These are phyloP conservation scores for Haplosporangium gracile DNA, from an alignment of 192 early-diverging fungal genomes.

Conservation along the genomic window DNA sequence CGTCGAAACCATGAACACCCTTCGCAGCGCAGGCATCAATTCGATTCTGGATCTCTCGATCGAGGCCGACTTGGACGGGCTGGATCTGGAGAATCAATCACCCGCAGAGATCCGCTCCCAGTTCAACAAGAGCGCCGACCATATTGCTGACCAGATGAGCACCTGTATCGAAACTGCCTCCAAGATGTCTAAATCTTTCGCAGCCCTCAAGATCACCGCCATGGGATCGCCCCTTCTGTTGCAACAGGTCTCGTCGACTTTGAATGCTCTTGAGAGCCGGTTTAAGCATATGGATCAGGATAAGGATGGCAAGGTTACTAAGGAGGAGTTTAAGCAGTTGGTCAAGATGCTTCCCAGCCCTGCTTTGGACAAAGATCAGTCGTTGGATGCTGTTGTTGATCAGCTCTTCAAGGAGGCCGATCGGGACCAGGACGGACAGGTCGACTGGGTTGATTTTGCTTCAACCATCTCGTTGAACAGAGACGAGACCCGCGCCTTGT, in stretches of 20 bases:
- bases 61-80: slow-evolving; percentile 83
- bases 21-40: slow-evolving; percentile 77
- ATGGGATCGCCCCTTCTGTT: slow-evolving; percentile 82
- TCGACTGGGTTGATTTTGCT: slow-evolving; percentile 77
- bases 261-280: slow-evolving; percentile 59
- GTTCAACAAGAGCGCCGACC: slow-evolving; percentile 75
- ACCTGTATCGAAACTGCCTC: slow-evolving; percentile 81
- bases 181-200: slow-evolving; percentile 77
- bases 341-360: slow-evolving; percentile 46
- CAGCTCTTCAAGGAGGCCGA: slow-evolving; percentile 63
- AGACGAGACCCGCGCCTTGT: slow-evolving; percentile 64
- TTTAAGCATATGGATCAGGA: slow-evolving; percentile 61
- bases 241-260: slow-evolving; percentile 73
- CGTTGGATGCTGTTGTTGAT: slow-evolving; percentile 28
- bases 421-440: slow-evolving; percentile 66
- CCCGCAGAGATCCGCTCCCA: slow-evolving; percentile 56
- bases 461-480: slow-evolving; percentile 77
- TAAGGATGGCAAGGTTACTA: slow-evolving; percentile 53
- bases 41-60: slow-evolving; percentile 90
- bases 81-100: slow-evolving; percentile 50
- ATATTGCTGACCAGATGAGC: slow-evolving; percentile 75
- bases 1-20: slow-evolving; percentile 80
- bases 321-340: slow-evolving; percentile 49
- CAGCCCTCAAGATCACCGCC: slow-evolving; percentile 92
- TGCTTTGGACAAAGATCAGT: slow-evolving; percentile 19